These are phyloP conservation scores for Neoboletus subvelutipes DNA, from an alignment of 768 basidiomycete genomes.

Conservation along the genomic window DNA sequence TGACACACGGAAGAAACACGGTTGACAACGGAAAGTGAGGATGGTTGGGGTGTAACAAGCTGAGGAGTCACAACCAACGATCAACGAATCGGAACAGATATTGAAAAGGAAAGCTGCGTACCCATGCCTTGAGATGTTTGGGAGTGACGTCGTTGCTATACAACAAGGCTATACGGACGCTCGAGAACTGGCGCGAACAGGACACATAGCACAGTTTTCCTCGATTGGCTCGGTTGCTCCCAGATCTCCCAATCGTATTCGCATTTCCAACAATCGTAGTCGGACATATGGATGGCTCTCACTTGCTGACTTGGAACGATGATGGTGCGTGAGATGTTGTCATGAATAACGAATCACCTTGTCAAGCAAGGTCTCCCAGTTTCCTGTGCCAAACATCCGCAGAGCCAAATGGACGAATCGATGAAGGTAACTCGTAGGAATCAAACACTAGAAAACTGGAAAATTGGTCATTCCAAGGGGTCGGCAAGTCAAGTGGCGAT, in stretches of 20 bases:
- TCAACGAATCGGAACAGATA: too few species aligned
- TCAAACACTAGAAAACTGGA: too few species aligned
- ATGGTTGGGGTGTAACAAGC: background rate
- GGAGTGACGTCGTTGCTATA: background rate
- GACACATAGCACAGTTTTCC: background rate
- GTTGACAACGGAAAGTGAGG: background rate
- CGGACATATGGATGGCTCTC: background rate
- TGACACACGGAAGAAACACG: background rate
- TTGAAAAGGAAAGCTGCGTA: background rate
- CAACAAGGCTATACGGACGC: conserved; percentile 3
- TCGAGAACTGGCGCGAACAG: conserved; percentile 9
- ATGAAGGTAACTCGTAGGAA: too few species aligned
- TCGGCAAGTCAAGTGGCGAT: too few species aligned
- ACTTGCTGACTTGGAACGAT: background rate
- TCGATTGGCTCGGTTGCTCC: background rate
- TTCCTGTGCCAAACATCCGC: too few species aligned
- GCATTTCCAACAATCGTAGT: background rate
- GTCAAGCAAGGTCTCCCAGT: too few species aligned
- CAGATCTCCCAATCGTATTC: background rate
- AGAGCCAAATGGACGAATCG: too few species aligned
- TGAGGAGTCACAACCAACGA: background rate
- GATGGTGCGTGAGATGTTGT: too few species aligned
- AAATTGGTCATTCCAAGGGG: too few species aligned
- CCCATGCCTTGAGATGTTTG: too few species aligned
- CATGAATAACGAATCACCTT: too few species aligned